Evolutionary conservation across 2,329 filamentous ascomycete genomes (phyloP), one percentile per base, ranked within the genome.

Genomic region (Chaetomiaceae sp.): DNA sequence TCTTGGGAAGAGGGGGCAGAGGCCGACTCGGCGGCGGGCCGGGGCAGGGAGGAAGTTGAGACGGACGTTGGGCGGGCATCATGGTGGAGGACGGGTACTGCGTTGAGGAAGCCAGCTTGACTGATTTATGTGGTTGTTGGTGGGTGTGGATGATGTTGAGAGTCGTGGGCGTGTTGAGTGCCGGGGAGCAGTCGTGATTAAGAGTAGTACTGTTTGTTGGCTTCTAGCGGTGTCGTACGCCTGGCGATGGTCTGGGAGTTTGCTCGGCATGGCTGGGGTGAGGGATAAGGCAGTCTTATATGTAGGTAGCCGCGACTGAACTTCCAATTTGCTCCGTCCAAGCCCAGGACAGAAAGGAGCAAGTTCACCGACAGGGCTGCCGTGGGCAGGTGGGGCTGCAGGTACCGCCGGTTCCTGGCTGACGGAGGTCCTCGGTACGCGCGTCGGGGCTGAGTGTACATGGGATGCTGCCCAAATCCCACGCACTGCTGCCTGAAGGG

Each of bases 41-140:
- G 45, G 79, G 79, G 75, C 79, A 83, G 57, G 79, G 79, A 69
- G 79, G 79, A 55, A 83, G 76, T 61, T 82, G 78, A 57, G 78
- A 80, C 52, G 79, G 79, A 62, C 79, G 75, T 65, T 80, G 76
- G 54, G 75, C 45, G 66, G 76, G 74, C 73, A 79, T 77, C 50
- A 64, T 69, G 65, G 42, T 48, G 53, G 44, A 42, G 38, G 46
- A 29, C 34, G 42, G 36, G 45, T 42, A 34, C n/a, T n/a, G n/a
- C n/a, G 45, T 41, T 53, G 24, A 33, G 30, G 48, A 38, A 47
- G 40, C 41, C 44, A 50, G 44, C 38, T 11, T 32, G 5, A 26
- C n/a, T 37, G 27, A 20, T 22, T 29, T 29, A 33, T 18, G 43
- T 29, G 19, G 20, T 29, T 24, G 20, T 5, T 12, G 32, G 12